Conservation (phyloP, 495 filamentous ascomycete species). For the Talaromyces borbonicus region DNA sequence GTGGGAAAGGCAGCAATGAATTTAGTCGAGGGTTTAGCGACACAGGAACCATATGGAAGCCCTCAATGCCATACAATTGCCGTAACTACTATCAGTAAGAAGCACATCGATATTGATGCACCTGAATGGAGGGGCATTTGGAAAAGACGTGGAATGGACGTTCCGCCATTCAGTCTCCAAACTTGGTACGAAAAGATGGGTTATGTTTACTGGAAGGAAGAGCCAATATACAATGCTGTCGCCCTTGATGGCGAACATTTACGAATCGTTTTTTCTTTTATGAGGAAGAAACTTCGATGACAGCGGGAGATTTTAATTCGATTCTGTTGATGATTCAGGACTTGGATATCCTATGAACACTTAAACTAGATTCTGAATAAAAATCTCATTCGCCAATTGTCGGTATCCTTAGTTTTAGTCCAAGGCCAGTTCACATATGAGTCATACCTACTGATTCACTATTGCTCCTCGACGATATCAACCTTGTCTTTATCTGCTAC, state of each 20-base stretch:
- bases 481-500: too few species aligned
- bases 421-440: too few species aligned
- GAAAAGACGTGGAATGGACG: constrained; percentile 6
- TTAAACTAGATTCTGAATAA: too few species aligned
- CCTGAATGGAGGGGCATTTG: constrained; percentile 13
- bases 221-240: constrained; percentile 12
- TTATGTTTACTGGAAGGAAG: constrained; percentile 22
- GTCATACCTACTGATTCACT: too few species aligned
- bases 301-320: too few species aligned
- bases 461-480: too few species aligned
- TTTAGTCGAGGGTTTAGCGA: constrained; percentile 17
- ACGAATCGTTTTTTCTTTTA: constrained; percentile 13
- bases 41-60: constrained; percentile 16
- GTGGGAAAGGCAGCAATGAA: constrained; percentile 23
- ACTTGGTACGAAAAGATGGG: constrained; percentile 24
- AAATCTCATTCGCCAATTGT: too few species aligned
- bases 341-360: not conserved
- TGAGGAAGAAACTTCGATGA: constrained; percentile 20
- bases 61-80: constrained; percentile 14
- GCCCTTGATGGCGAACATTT: constrained; percentile 11
- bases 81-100: constrained; percentile 18
- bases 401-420: too few species aligned
- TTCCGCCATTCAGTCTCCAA: constrained; percentile 16
- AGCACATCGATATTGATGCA: constrained; percentile 17
- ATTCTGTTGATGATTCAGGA: not conserved